Evolutionary conservation across 1,284 basidiomycete genomes (phyloP).

Genomic region (Gomphus bonarii): DNA sequence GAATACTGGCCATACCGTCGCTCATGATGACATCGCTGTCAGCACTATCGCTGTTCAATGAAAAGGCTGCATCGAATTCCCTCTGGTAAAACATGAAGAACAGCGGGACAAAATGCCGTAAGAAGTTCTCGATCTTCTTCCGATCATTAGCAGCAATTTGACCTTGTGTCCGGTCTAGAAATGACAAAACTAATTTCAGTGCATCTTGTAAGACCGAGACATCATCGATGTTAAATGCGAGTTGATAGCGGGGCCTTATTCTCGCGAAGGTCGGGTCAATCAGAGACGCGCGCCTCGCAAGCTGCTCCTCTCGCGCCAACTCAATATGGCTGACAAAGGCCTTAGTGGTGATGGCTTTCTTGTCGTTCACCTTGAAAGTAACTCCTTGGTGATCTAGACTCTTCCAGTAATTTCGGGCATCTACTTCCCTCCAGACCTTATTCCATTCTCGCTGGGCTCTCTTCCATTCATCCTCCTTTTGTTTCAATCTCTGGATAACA

Average conservation of each 20-base stretch:
- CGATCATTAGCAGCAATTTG: constrained; percentile 67
- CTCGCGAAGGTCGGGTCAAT: constrained; percentile 44
- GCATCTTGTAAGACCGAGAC: constrained; percentile 74
- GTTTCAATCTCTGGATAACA: constrained; percentile 85
- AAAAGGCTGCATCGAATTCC: constrained; percentile 60
- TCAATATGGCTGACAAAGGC: constrained; percentile 87
- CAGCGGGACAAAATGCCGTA: constrained; percentile 69
- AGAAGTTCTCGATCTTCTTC: constrained; percentile 75
- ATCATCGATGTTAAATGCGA: constrained; percentile 76
- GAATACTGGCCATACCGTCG: constrained; percentile 37
- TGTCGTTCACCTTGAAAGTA: constrained; percentile 85
- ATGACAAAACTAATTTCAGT: constrained; percentile 84
- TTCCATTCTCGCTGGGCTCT: constrained; percentile 99
- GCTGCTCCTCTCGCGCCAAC: constrained; percentile 77
- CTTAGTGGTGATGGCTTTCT: constrained; percentile 81
- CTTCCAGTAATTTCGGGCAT: constrained; percentile 88
- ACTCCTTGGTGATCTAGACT: constrained; percentile 91
- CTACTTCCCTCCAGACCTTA: constrained; percentile 96
- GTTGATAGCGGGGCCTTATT: constrained; percentile 21
- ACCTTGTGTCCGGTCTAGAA: constrained; percentile 79
- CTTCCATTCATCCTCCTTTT: constrained; percentile 99
- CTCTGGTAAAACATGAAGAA: constrained; percentile 64
- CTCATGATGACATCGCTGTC: constrained; percentile 40
- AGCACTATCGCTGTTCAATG: constrained; percentile 24
- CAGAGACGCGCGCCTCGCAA: constrained; percentile 65